Evolutionary conservation across 139 green algal genomes (phyloP).

Genomic region (Ettlia oleoabundans): DNA sequence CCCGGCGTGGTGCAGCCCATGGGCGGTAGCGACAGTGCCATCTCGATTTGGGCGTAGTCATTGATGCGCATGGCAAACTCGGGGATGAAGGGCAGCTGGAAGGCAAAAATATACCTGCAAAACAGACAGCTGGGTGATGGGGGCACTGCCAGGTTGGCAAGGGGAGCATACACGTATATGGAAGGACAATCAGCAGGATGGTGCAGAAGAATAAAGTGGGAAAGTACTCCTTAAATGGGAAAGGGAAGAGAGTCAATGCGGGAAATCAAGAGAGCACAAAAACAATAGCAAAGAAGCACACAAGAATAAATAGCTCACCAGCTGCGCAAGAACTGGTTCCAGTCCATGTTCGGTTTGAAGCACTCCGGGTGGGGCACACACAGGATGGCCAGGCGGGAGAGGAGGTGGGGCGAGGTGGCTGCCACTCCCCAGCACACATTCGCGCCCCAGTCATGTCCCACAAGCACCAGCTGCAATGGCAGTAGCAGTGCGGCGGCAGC

Average conservation of each 20-base stretch:
- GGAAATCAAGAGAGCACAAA: too few relatives aligned
- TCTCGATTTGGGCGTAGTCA: neutral
- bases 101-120: conserved; percentile 22
- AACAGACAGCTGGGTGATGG: too few relatives aligned
- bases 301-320: neutral
- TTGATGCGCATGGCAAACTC: neutral
- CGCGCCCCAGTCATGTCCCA: conserved; percentile 75
- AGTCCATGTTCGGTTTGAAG: conserved; percentile 16
- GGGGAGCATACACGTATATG: neutral
- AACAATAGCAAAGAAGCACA: neutral
- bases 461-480: conserved; percentile 8
- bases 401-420: conserved; percentile 20
- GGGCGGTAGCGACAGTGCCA: neutral
- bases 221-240: too few relatives aligned
- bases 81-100: conserved; percentile 1
- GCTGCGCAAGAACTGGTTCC: conserved; percentile 18
- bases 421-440: conserved; percentile 54
- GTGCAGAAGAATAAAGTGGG: neutral
- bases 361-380: conserved; percentile 42
- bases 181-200: neutral
- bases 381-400: conserved; percentile 47
- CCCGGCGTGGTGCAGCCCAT: neutral
- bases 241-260: too few relatives aligned
- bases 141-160: neutral
- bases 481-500: too few relatives aligned